Evolutionary conservation across 2,329 filamentous ascomycete species (phyloP), one percentile per base, ranked within the genome.

Genomic region (Dothistroma septosporum): DNA sequence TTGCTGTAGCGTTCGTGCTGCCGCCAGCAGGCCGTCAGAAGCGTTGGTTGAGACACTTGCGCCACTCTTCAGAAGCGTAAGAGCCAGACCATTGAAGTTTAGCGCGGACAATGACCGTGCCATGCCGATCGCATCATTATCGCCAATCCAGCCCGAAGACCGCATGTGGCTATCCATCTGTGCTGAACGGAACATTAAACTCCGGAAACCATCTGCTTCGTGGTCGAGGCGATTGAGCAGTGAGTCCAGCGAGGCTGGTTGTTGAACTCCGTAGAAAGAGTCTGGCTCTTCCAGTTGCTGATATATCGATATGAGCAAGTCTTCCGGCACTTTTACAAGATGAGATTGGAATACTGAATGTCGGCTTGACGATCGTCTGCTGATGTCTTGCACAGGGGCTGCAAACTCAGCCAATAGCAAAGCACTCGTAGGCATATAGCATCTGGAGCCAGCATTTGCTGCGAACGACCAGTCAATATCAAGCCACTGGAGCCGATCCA

Each of bases 221-320:
- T 97, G 93, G 66, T 96, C 91, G 4, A 97, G 82, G 10, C 90
- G 87, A 55, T 88, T 85, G 61, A 97, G 80, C 0, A 97, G 88
- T 11, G 88, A 91, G 16, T 84, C 80, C 16, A 99, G 77, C 60
- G 87, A 92, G 7, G 91, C 84, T 46, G 85, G 85, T 74, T 95
- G 89, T 47, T 90, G 85, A 8, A 97, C 82, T 4, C 94, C 95
- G 72, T 99, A 99, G 74, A 96, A 99, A 0, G 92, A 88, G 74
- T 99, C 94, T 1, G 92, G 93, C 70, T 99, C 95, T 71, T 97
- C 92, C 52, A 99, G 89, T 62, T 91, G 93, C 71, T 91, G 89
- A 73, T 94, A 99, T 2, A 99, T 92, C 0, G 84, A 80, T 49
- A 96, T 81, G 12, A 97, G 79, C 1, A 95, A 80, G 32, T 90